Conservation (phyloP, 176 grass and related monocot genomes). For the Thinopyrum elongatum region DNA sequence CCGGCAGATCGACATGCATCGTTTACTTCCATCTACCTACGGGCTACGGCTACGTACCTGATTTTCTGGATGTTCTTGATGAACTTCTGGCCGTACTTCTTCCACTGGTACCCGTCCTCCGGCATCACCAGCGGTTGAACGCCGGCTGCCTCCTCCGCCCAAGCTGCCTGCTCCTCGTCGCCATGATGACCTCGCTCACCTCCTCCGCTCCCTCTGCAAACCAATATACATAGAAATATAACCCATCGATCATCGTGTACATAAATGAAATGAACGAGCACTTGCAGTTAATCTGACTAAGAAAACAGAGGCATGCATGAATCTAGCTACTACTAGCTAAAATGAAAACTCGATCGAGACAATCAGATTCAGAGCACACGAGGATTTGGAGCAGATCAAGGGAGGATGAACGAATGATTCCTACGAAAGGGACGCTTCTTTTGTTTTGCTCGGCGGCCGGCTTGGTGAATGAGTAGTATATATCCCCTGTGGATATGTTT, state of each 20-base stretch:
- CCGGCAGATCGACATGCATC: too few species aligned
- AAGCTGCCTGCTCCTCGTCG: background rate
- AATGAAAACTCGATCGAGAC: too few species aligned
- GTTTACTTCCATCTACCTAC: too few species aligned
- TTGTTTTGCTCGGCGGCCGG: constrained; percentile 1
- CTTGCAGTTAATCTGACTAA: background rate
- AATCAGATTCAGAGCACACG: background rate
- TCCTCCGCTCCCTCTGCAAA: background rate
- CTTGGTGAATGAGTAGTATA: background rate
- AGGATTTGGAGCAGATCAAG: background rate
- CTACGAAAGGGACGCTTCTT: background rate
- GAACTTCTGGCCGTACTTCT: constrained; percentile 89
- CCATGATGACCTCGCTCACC: background rate
- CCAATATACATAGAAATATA: background rate
- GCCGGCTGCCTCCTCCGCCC: background rate
- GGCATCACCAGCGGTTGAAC: constrained; percentile 39
- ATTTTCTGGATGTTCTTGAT: constrained; percentile 70
- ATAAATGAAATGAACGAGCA: background rate
- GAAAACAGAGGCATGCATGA: background rate
- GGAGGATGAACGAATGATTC: background rate
- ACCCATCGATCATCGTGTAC: background rate
- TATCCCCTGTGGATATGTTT: background rate
- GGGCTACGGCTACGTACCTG: constrained; percentile 18
- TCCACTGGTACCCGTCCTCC: constrained; percentile 80
- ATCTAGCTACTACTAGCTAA: background rate